These are phyloP conservation scores for Fusarium aywerte DNA, from an alignment of 2,329 filamentous ascomycete genomes.

Conservation along the genomic window DNA sequence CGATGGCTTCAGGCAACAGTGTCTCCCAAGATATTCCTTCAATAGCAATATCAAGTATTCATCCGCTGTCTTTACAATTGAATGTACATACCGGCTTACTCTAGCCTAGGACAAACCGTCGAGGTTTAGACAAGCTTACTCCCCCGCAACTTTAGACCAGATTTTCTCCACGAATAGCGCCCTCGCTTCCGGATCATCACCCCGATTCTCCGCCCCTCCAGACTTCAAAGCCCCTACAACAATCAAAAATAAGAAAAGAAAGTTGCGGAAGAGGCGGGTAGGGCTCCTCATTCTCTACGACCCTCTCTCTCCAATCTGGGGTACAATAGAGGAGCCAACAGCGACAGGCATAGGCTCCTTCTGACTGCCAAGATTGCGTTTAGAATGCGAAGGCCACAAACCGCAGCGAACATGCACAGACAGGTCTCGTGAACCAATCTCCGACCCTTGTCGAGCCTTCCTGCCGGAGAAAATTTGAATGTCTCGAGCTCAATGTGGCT, in stretches of 20 bases:
- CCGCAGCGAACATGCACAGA: background rate
- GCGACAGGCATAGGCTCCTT: background rate
- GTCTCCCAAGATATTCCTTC: background rate
- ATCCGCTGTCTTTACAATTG: background rate
- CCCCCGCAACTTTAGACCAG: slow-evolving; percentile 29
- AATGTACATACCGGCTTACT: background rate
- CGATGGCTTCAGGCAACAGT: background rate
- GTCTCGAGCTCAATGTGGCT: background rate
- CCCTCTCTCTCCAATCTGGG: slow-evolving; percentile 15
- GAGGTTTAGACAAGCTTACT: slow-evolving; percentile 19
- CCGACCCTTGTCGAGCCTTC: background rate
- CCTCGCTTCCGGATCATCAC: slow-evolving; percentile 17
- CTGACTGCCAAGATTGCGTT: background rate
- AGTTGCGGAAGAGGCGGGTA: slow-evolving; percentile 28
- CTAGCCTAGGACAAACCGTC: background rate
- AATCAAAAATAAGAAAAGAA: slow-evolving; percentile 15
- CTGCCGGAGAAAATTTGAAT: background rate
- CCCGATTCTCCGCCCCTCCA: slow-evolving; percentile 28
- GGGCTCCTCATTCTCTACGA: background rate
- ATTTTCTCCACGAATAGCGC: slow-evolving; percentile 38
- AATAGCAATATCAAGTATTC: background rate
- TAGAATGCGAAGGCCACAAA: background rate
- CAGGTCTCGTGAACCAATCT: background rate
- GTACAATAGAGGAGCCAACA: slow-evolving; percentile 2
- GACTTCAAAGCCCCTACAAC: background rate